Evolutionary conservation across 106 monocot genomes (phyloP), one percentile per base, ranked within the genome.

Genomic region (Dendrobium catenatum): DNA sequence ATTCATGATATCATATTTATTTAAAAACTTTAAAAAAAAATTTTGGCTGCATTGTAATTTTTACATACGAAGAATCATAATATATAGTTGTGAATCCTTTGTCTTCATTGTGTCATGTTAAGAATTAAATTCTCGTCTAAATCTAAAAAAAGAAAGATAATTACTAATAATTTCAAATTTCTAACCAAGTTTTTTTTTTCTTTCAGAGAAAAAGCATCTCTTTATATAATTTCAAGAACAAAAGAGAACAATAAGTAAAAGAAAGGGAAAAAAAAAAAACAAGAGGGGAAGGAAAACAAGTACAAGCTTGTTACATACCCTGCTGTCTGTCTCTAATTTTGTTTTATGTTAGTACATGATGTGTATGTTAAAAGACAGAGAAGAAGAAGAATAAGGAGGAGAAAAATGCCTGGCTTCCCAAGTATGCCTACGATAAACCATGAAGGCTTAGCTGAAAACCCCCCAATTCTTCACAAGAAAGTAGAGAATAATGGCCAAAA

Each of bases 391-490:
- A 70, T 4, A 70, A 70, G 33, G 37, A 27, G 13, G 27, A 76
- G 49, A 48, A 76, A 18, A 76, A 76, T 48, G 76, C 76, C 76
- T 76, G 76, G 76, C 76, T 49, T 76, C 48, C 76, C 76, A 76
- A 49, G 76, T 76, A 76, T 76, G 76, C 76, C 46, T 11, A 19
- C 5, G 74, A 76, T 47, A 76, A 76, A 48, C n/a, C 48, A n/a
- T 1, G 24, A 47, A 22, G 0, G 22, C 47, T 76, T 76, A 6
- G 43, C 42, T 42, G 19, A 13, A 70, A 70, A 31, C 4, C 1
- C 4, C 16, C 42, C 1, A 73, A 44, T 20, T 19, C 74, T n/a
- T 48, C 48, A 47, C 19, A 18, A 49, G 76, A 76, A 49, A 29
- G 76, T 13, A 49, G 76, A 26, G 20, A 49, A 49, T 37, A 29